These are phyloP conservation scores for Vanrija sp. DNA, from an alignment of 1,284 basidiomycete species.

Conservation along the genomic window DNA sequence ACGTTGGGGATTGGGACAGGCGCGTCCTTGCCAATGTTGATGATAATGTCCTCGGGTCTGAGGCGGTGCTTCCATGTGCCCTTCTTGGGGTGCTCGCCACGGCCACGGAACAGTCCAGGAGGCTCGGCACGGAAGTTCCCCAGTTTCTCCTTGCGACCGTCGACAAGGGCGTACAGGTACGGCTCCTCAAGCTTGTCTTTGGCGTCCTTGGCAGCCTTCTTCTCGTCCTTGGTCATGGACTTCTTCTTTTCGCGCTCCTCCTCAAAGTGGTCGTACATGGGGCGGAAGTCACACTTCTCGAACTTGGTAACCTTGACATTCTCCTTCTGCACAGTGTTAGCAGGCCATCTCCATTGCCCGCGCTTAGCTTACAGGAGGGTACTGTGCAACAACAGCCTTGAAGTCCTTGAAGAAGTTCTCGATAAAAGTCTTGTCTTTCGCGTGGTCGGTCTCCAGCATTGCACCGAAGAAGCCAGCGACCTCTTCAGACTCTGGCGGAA, in stretches of 20 bases:
- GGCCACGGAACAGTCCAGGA: constrained; percentile 93
- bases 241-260: constrained; percentile 91
- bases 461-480: constrained; percentile 96
- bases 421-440: constrained; percentile 81
- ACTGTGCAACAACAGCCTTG: constrained; percentile 67
- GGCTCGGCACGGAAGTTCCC: constrained; percentile 99
- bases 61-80: constrained; percentile 90
- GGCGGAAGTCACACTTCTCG: constrained; percentile 84
- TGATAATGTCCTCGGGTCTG: constrained; percentile 83
- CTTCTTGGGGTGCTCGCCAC: constrained; percentile 97
- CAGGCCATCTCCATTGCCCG: background rate
- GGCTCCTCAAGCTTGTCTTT: constrained; percentile 80
- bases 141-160: constrained; percentile 94
- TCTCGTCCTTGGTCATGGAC: constrained; percentile 74
- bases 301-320: constrained; percentile 74
- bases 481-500: constrained; percentile 86
- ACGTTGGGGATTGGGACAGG: constrained; percentile 78
- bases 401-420: constrained; percentile 97
- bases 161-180: constrained; percentile 79
- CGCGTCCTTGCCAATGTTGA: constrained; percentile 79
- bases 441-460: constrained; percentile 89
- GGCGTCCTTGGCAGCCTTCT: constrained; percentile 79
- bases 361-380: constrained; percentile 71
- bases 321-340: constrained; percentile 42
- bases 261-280: constrained; percentile 92